Base-by-base conservation (phyloP, 2,329 filamentous ascomycete species). In the Chaetomium olivaceum region DNA sequence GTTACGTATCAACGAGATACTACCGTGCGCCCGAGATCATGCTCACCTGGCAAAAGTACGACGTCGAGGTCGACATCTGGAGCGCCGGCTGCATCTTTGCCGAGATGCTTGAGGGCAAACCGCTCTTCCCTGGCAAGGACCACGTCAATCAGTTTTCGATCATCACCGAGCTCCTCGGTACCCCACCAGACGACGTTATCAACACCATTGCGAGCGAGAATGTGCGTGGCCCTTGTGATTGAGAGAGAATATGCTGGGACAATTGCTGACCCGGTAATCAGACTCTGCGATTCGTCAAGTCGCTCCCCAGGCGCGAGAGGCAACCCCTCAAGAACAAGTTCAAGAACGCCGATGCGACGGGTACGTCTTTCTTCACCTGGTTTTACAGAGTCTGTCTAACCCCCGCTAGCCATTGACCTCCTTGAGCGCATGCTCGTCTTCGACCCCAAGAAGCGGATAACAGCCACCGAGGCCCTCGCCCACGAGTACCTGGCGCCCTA, bases 41-140 rank as follows among this genome's bases (percentile, higher is more conserved):
- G 95, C 92, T 99, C 77, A 98, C 95, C 70, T 99, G 95, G 95
- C 95, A 99, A 83, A 99, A 99, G 82, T 99, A 99, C 80, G 95
- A 99, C 73, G 89, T 98, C 57, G 95, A 98, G 81, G 95, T 99
- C 65, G 95, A 99, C 77, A 97, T 99, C 77, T 99, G 95, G 95
- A 98, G 95, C 77, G 94, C 94, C 21, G 95, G 95, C 67, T 99
- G 95, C 80, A 99, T 99, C 77, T 98, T 99, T 74, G 95, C 95
- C 51, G 95, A 99, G 81, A 99, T 99, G 95, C 86, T 99, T 66
- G 94, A 97, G 81, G 95, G 95, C 76, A 98, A 98, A 82, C 95
- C 95, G 36, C 82, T 99, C 25, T 99, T 99, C 84, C 95, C 95
- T 0, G 95, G 95, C 77, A 99, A 99, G 82, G 95, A 99, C 76